A percentile compares a stretch with the other conserved stretches of the same genome.
These are phyloP conservation scores for Graphium sp. DNA, from an alignment of 2,329 filamentous ascomycete species.

Conservation along the genomic window DNA sequence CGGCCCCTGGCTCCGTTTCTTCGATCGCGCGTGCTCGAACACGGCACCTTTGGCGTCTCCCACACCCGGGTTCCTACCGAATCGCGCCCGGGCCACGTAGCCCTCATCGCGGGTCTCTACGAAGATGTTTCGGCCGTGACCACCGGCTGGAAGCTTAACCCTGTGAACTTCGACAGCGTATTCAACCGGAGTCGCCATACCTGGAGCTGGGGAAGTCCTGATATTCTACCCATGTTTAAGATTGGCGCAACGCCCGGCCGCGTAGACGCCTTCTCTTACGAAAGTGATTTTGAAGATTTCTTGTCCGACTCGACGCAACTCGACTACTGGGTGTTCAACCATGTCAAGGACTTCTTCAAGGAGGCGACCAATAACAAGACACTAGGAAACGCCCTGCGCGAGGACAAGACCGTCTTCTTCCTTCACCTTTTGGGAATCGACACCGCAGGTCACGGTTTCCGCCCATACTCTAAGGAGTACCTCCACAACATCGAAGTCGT, in stretches of 20 bases:
- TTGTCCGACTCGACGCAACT: conserved; percentile 65
- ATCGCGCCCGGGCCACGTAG: conserved; percentile 89
- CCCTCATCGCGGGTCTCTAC: conserved; percentile 88
- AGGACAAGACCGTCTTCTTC: conserved; percentile 90
- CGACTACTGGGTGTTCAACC: conserved; percentile 92
- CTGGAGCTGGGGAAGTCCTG: conserved; percentile 97
- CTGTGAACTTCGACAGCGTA: conserved; percentile 95
- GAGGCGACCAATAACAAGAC: conserved; percentile 64
- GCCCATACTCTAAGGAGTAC: conserved; percentile 92
- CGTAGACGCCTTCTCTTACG: conserved; percentile 77
- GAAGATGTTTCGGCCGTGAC: conserved; percentile 96
- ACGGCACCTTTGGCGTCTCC: conserved; percentile 92
- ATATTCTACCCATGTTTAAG: conserved; percentile 95
- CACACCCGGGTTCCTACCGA: conserved; percentile 95
- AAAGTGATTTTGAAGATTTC: conserved; percentile 76
- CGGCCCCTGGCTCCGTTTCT: conserved; percentile 81
- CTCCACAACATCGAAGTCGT: conserved; percentile 88
- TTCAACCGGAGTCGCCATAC: conserved; percentile 95
- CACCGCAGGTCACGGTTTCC: conserved; percentile 69
- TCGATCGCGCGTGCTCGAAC: conserved; percentile 70
- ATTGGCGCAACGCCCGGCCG: conserved; percentile 75
- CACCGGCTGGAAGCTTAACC: conserved; percentile 96
- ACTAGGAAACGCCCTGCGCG: conserved; percentile 51
- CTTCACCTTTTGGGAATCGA: conserved; percentile 85
- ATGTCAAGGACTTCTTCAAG: conserved; percentile 72